Evolutionary conservation across 768 basidiomycete genomes (phyloP), one percentile per base, ranked within the genome.

Genomic region (Kwoniella heveanensis): DNA sequence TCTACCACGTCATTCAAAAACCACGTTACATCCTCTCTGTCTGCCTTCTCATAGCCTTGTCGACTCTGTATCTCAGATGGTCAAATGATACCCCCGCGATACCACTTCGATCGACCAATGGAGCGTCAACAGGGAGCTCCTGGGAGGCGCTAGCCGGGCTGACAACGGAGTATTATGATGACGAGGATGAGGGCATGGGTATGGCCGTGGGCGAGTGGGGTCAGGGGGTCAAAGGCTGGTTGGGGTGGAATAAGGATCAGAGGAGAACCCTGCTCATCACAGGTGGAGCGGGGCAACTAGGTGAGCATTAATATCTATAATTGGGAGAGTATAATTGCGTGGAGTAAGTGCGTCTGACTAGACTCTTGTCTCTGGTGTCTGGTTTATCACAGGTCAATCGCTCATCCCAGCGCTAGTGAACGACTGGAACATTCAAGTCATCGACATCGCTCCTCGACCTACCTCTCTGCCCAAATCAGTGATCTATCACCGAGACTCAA

Each of bases 221-320:
- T 2, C 39, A 44, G 29, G 54, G 46, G 1, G 54, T 62, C 2
- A 55, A 55, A 24, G 55, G 49, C 53, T 64, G 62, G 57, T 15
- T 59, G 46, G 32, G 26, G 4, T 57, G 61, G 61, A 57, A 58
- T 15, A 54, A 58, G 62, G 56, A 63, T 56, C 27, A 65, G 62
- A 63, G 54, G 62, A 64, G 27, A 27, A 29, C 62, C 0, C 21
- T 77, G 24, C 52, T 77, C 19, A 54, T 77, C 26, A 75, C 74
- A 1, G 76, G 74, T 8, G 76, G 76, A 36, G 67, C 71, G 10
- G 72, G 74, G 1, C 66, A 69, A 22, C 50, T 77, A 17, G 74
- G 74, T 76, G 47, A 46, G 74, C 37, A 27, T 6, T 13, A 36
- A 36, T 36, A 7, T 36, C 6, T 13, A 7, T 13, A 36, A 7